Evolutionary conservation across 2,329 filamentous ascomycete genomes (phyloP), one percentile per base, ranked within the genome.

Genomic region (Trematosphaeria pertusa): DNA sequence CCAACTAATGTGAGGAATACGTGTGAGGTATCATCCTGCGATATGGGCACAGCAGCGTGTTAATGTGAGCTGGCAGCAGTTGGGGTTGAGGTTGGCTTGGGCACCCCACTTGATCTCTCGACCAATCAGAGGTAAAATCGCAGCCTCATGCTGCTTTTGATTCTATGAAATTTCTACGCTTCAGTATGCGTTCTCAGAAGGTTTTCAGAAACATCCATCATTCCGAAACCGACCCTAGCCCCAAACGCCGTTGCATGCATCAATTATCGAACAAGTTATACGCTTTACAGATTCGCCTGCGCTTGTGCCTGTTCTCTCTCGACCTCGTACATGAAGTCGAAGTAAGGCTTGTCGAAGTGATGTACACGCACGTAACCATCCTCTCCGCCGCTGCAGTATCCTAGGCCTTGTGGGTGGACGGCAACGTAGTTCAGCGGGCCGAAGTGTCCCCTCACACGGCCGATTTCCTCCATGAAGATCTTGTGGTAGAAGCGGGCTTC

Each of bases 401-500:
- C 86, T 71, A 88, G 92, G 67, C 94, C 94, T 50, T 87, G 87
- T 21, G 94, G 94, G 75, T 96, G 90, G 48, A 90, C 90, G 37
- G 94, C 92, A 62, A 99, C 91, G 54, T 94, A 97, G 82, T 99
- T 97, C 54, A 97, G 81, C 59, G 89, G 94, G 71, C 94, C 94
- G 77, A 99, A 99, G 76, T 99, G 94, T 56, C 94, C 94, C 71
- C 91, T 85, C 58, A 99, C 94, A 81, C 94, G 88, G 62, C 94
- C 94, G 68, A 97, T 93, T 81, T 99, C 94, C 76, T 99, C 93
- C 77, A 96, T 91, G 73, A 99, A 97, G 73, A 99, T 88, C 84
- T 96, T 97, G 87, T 99, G 94, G 83, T 97, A 99, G 83, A 99
- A 99, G 59, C 94, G 87, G 34, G 94, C 94, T 78, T 99, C 94